Conservation (phyloP, 2,329 filamentous ascomycete genomes). For the Colletotrichum aenigma region DNA sequence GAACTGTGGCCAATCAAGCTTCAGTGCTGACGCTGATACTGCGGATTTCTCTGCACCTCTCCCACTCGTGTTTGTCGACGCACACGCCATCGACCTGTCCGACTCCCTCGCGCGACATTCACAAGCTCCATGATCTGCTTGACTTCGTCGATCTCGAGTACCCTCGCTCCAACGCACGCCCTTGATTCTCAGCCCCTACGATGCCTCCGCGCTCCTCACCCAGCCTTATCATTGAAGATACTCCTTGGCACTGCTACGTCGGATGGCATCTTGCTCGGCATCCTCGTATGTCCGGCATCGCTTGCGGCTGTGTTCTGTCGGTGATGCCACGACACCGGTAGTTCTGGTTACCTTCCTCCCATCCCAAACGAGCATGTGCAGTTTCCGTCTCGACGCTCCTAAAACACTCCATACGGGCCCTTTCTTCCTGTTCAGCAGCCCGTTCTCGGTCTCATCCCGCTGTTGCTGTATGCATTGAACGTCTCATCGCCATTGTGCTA, state of each 20-base stretch:
- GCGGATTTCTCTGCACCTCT: too few species aligned
- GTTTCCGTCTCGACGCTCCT: not conserved
- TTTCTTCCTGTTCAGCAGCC: not conserved
- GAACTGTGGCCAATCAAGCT: too few species aligned
- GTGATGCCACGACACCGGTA: not conserved
- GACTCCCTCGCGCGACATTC: too few species aligned
- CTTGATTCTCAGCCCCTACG: not conserved
- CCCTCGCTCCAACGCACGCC: too few species aligned
- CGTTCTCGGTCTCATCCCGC: not conserved
- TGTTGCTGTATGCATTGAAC: not conserved
- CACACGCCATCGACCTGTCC: too few species aligned
- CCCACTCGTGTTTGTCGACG: too few species aligned
- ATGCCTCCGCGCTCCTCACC: not conserved
- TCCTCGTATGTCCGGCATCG: not conserved
- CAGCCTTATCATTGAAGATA: not conserved
- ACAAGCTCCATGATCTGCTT: too few species aligned
- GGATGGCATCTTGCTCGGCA: not conserved
- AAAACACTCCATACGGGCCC: not conserved
- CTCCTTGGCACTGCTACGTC: not conserved
- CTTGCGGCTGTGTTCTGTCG: not conserved
- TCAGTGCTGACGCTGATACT: too few species aligned
- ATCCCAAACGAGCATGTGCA: not conserved
- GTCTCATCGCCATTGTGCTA: not conserved
- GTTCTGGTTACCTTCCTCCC: not conserved
- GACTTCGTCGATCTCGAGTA: too few species aligned